phyloP scores from a whole-genome alignment of 306 rosid genomes.

The Citrullus amarus region DNA sequence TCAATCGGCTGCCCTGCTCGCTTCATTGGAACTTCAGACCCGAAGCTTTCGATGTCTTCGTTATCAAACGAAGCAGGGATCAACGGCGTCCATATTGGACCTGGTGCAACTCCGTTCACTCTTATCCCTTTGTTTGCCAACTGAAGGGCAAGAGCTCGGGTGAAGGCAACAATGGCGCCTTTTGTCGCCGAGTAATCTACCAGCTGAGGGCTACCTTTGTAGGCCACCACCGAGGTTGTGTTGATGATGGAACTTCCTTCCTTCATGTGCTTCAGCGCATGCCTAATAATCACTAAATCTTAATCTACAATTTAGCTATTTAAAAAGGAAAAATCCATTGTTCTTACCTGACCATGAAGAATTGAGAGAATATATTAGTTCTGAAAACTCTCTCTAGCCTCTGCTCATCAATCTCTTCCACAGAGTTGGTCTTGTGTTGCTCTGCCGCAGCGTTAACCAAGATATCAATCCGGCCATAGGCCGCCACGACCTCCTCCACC shows the following conservation, averaged over 20 bases:
- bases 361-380: slow-evolving; percentile 48
- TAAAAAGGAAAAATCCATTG: no score
- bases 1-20: slow-evolving; percentile 76
- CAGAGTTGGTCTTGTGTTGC: slow-evolving; percentile 16
- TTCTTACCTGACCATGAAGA: slow-evolving; percentile 36
- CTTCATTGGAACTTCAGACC: slow-evolving; percentile 50
- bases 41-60: slow-evolving; percentile 25
- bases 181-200: slow-evolving; percentile 59
- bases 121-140: slow-evolving; percentile 40
- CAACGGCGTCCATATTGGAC: slow-evolving; percentile 79
- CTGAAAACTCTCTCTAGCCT: slow-evolving; percentile 35
- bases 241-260: slow-evolving; percentile 66
- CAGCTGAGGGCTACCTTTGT: slow-evolving; percentile 29
- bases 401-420: slow-evolving; percentile 29
- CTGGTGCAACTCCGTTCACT: slow-evolving; percentile 80
- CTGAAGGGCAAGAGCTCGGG: slow-evolving; percentile 56
- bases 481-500: slow-evolving; percentile 22
- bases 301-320: no score
- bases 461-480: slow-evolving; percentile 36
- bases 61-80: slow-evolving; percentile 30
- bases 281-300: slow-evolving; percentile 16
- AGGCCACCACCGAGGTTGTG: slow-evolving; percentile 65
- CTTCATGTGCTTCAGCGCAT: slow-evolving; percentile 68
- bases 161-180: slow-evolving; percentile 63
- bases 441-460: slow-evolving; percentile 50